A percentile compares a stretch with the other conserved stretches of the same genome.
Evolutionary conservation across 208 protist species (phyloP).

Genomic region (Leishmania major): DNA sequence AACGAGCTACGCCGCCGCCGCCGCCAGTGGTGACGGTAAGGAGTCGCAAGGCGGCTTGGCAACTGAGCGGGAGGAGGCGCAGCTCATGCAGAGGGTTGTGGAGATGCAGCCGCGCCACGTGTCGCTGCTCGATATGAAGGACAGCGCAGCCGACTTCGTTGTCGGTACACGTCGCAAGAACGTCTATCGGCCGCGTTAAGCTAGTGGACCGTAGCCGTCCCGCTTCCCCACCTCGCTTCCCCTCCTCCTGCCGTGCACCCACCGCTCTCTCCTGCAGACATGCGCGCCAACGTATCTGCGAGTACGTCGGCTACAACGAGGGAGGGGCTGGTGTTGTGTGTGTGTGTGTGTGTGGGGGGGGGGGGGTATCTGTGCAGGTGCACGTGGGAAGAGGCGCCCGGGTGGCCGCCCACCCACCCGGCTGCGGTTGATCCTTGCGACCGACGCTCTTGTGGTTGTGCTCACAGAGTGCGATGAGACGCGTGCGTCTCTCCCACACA

Average conservation of each 20-base stretch:
- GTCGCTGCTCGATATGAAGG: slow-evolving; percentile 86
- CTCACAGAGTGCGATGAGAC: not conserved
- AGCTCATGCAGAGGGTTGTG: slow-evolving; percentile 55
- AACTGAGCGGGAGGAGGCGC: slow-evolving; percentile 22
- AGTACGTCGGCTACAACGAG: not conserved
- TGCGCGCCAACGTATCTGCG: not conserved
- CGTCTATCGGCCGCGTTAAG: slow-evolving; percentile 43
- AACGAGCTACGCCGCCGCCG: not conserved
- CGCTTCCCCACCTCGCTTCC: not conserved
- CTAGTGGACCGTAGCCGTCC: not conserved
- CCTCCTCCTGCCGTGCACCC: not conserved
- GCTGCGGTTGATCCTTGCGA: not conserved
- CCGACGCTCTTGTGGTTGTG: not conserved
- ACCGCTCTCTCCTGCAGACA: not conserved
- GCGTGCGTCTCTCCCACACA: not conserved
- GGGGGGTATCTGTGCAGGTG: not conserved
- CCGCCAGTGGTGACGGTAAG: not conserved
- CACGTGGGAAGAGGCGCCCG: not conserved
- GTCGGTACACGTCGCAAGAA: slow-evolving; percentile 80
- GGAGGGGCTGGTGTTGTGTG: not conserved
- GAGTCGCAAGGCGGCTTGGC: not conserved
- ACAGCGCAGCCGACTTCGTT: slow-evolving; percentile 85
- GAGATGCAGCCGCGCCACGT: slow-evolving; percentile 66
- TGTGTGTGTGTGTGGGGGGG: not conserved
- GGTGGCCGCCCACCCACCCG: not conserved